These are phyloP conservation scores for Wickerhamiella australiensis DNA, from an alignment of 805 yeast genomes.

Conservation along the genomic window DNA sequence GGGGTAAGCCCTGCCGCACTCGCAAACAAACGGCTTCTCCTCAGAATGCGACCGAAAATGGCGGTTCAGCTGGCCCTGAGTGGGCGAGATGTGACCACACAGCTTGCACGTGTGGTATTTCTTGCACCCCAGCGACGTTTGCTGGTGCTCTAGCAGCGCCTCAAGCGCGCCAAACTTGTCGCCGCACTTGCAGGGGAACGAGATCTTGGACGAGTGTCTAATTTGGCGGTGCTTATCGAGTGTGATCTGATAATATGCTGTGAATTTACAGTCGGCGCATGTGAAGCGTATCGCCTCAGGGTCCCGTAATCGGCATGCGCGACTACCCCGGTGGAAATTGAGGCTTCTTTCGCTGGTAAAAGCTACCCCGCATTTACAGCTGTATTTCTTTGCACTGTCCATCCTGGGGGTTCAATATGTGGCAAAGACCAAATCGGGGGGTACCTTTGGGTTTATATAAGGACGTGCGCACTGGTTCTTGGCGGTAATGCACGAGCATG, in stretches of 20 bases:
- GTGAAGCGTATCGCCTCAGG: slow-evolving; percentile 9
- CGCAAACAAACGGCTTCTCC: slow-evolving; percentile 51
- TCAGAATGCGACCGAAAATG: slow-evolving; percentile 76
- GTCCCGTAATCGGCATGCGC: slow-evolving; percentile 13
- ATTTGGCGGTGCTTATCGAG: slow-evolving; percentile 12
- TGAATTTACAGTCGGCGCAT: slow-evolving; percentile 13
- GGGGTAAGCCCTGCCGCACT: slow-evolving; percentile 84
- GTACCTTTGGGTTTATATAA: not conserved
- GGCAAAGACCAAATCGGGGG: too few species aligned
- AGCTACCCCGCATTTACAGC: slow-evolving; percentile 12
- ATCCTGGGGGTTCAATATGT: too few species aligned
- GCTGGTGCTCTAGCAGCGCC: slow-evolving; percentile 10
- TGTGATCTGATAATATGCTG: slow-evolving; percentile 10
- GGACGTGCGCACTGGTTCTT: not conserved
- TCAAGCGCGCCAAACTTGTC: slow-evolving; percentile 6
- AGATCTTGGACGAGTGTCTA: slow-evolving; percentile 6
- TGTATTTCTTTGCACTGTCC: slow-evolving; percentile 3
- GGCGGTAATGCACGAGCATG: slow-evolving; percentile 1
- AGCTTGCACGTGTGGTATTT: slow-evolving; percentile 11
- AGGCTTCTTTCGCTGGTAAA: slow-evolving; percentile 12
- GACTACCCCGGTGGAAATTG: slow-evolving; percentile 11
- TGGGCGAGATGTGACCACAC: slow-evolving; percentile 13
- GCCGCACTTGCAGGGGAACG: slow-evolving; percentile 12
- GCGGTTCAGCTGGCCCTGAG: slow-evolving; percentile 30
- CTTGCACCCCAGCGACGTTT: not conserved